phyloP scores from a whole-genome alignment of 2,329 filamentous ascomycete genomes.

The Clonostachys solani region DNA sequence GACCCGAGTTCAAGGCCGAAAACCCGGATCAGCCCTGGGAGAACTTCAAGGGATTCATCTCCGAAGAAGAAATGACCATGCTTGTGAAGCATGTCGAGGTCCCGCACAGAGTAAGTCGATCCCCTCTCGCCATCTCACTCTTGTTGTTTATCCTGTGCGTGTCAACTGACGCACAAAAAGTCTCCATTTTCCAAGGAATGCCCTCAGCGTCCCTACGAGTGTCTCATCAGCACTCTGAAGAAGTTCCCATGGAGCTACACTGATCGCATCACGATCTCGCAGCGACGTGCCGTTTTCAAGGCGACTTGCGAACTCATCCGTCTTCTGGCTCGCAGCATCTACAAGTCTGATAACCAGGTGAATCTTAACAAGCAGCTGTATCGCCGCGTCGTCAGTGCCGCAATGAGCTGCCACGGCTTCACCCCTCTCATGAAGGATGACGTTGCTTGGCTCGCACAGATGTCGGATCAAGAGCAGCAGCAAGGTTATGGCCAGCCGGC shows the following conservation, averaged over 20 bases:
- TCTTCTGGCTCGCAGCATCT: constrained; percentile 36
- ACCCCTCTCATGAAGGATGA: constrained; percentile 58
- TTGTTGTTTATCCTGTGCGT: not conserved
- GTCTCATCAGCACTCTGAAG: constrained; percentile 57
- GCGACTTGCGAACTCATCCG: constrained; percentile 43
- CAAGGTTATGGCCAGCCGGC: constrained; percentile 39
- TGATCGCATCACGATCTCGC: constrained; percentile 49
- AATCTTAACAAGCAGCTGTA: constrained; percentile 49
- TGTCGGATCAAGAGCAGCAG: constrained; percentile 8
- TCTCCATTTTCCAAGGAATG: constrained; percentile 57
- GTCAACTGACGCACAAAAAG: constrained; percentile 22
- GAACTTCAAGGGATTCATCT: constrained; percentile 57
- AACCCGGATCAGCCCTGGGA: constrained; percentile 36
- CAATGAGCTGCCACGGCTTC: constrained; percentile 57
- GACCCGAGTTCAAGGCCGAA: constrained; percentile 31
- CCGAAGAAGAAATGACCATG: constrained; percentile 59
- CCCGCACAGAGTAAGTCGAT: constrained; percentile 51
- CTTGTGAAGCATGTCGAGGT: constrained; percentile 59
- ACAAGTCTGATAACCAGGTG: constrained; percentile 27
- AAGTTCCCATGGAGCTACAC: constrained; percentile 62
- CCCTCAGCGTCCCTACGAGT: constrained; percentile 62
- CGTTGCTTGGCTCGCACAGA: constrained; percentile 28
- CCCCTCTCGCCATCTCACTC: not conserved
- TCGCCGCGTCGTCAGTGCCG: constrained; percentile 45
- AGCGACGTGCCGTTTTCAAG: constrained; percentile 49